Evolutionary conservation across 306 rosid genomes (phyloP), one percentile per base, ranked within the genome.

Genomic region (Castanopsis chinensis): DNA sequence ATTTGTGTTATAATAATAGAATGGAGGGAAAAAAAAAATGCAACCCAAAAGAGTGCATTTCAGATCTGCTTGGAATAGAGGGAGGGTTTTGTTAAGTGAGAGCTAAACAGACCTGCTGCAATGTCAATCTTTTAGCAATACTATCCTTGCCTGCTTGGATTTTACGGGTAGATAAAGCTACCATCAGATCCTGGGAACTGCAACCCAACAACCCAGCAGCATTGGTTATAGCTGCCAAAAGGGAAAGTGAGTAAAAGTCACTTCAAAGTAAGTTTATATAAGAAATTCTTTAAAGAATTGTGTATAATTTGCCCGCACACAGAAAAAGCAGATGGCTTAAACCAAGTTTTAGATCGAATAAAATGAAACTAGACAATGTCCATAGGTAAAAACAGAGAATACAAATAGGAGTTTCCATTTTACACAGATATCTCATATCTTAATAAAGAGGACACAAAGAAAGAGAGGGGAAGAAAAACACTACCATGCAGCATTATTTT

Each of bases 161-260:
- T 80, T 81, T 89, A 9, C 73, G 84, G 68, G 82, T 83, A 61
- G 94, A 90, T 78, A 96, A 89, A 70, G 88, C 84, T 80, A 81
- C 68, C 87, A 78, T 88, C 76, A 96, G 79, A 77, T 90, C 97
- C 79, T 85, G 27, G 58, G 87, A 82, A 86, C 88, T 88, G 85
- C 98, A 93, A 73, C 96, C 96, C 92, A 96, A 91, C 86, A 96
- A 85, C 79, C 54, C 68, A 51, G 98, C 84, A 84, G 94, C 94
- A 85, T 56, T 86, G 43, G 70, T 78, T 45, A 90, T 33, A 85
- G 99, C 99, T 96, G 96, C 79, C 79, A 80, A 80, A 73, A 80
- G 56, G 69, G 75, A 59, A 25, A 76, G 65, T 28, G 41, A 76
- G 80, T 55, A 83, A 43, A 79, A 64, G 60, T 83, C 82, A 86